Conservation (phyloP, 2,329 filamentous ascomycete species). For the Penicillium sp. region DNA sequence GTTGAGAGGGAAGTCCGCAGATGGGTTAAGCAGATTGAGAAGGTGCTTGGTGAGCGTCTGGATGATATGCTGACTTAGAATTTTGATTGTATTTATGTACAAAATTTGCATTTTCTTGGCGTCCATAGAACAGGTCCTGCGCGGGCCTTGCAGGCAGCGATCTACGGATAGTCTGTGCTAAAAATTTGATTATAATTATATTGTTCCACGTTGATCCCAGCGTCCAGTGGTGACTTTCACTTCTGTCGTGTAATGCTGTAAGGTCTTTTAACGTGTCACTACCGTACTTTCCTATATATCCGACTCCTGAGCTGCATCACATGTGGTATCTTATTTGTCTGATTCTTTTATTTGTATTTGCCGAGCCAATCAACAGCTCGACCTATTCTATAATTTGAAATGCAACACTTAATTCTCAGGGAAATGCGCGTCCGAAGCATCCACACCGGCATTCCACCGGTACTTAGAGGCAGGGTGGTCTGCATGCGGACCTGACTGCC, state of each 20-base stretch:
- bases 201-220: not conserved
- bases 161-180: conserved; percentile 11
- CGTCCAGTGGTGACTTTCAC: no score
- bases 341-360: not conserved
- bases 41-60: conserved; percentile 82
- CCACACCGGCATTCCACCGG: conserved; percentile 39
- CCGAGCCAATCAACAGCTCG: not conserved
- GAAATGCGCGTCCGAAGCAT: conserved; percentile 31
- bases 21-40: conserved; percentile 90
- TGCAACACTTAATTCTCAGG: conserved; percentile 24
- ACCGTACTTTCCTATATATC: no score
- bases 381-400: not conserved
- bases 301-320: no score
- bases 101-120: conserved; percentile 26
- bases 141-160: not conserved
- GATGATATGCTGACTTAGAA: conserved; percentile 84
- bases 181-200: conserved; percentile 6
- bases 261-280: no score
- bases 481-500: conserved; percentile 33
- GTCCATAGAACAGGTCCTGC: conserved; percentile 12
- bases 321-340: not conserved
- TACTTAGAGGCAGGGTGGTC: conserved; percentile 42
- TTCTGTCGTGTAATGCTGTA: no score
- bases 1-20: conserved; percentile 86
- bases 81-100: conserved; percentile 18